Percentiles rank a stretch among this genome's conserved stretches.
These are phyloP conservation scores for Dillenia suffruticosa DNA, from an alignment of 164 flowering plant species.

Conservation along the genomic window DNA sequence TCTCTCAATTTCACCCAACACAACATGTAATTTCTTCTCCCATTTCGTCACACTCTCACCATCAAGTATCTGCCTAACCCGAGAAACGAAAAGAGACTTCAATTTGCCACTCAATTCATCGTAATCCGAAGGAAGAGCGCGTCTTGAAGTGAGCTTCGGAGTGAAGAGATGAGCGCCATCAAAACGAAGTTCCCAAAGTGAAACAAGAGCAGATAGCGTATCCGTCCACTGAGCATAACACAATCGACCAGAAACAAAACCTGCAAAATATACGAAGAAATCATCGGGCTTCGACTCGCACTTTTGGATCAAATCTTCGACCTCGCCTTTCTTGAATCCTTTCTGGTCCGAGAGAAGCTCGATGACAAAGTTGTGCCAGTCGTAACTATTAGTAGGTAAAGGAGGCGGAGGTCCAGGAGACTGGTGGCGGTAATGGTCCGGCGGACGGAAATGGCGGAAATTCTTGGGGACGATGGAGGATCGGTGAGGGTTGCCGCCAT, in stretches of 20 bases:
- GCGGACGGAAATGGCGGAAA: too few species aligned
- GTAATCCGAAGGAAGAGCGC: constrained; percentile 36
- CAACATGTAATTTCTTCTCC: constrained; percentile 23
- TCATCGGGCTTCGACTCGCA: constrained; percentile 18
- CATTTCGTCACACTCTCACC: constrained; percentile 35
- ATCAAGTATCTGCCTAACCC: constrained; percentile 17
- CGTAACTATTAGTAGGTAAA: not conserved
- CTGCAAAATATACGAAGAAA: not conserved
- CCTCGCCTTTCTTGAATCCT: constrained; percentile 1
- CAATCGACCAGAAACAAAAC: constrained; percentile 23
- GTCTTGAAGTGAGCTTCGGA: constrained; percentile 24
- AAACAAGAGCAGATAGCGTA: constrained; percentile 32
- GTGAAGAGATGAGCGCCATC: constrained; percentile 25
- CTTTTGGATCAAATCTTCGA: constrained; percentile 15
- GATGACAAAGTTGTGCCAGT: constrained; percentile 26
- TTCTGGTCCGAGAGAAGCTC: constrained; percentile 12
- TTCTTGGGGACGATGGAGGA: too few species aligned
- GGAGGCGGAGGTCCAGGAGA: too few species aligned
- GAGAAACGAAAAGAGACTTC: constrained; percentile 29
- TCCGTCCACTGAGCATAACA: constrained; percentile 47
- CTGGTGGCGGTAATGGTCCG: too few species aligned
- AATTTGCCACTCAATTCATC: constrained; percentile 44
- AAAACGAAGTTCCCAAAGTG: constrained; percentile 58
- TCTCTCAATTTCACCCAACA: constrained; percentile 23
- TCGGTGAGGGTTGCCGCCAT: too few species aligned